Base-by-base conservation (phyloP, 2,329 filamentous ascomycete species). In the Fusarium zealandicum region DNA sequence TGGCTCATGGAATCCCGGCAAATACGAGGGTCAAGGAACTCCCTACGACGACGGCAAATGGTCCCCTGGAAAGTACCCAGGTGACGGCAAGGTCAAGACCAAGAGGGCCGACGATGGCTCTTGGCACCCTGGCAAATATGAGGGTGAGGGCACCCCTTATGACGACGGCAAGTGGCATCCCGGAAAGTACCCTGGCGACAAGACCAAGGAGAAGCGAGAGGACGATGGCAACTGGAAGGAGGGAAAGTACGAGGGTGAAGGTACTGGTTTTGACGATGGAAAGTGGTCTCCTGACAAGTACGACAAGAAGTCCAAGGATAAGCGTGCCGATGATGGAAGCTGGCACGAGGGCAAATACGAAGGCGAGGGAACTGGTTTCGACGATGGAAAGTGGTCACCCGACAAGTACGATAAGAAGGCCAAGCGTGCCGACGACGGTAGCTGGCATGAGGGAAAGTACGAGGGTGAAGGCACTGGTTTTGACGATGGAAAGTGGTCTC, bases 1-100 rank as follows among this genome's bases (percentile, higher is more conserved):
- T 27, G 52, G 52, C 11, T 31, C 20, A 6, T 52, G 52, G 52
- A 6, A 37, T 10, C 36, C 37, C 2, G 48, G 58, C 30, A 64
- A 64, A 46, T 64, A 64, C n/a, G 61, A 59, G 6, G 47, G 51
- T 11, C 46, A 51, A 27, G 54, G 51, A 12, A 54, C 51, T 2
- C 14, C 10, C 3, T 32, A 40, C 8, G 46, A 54, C 12, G 51
- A 51, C 12, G 51, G 51, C 13, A 51, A 51, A 33, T 51, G 48
- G 48, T 9, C 25, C 5, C 25, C 33, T 14, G 48, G 39, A 14
- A 54, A 54, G 51, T 54, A 54, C 28, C 44, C 35, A n/a, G 37
- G 16, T 22, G 41, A 36, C 20, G 32, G 30, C 3, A 46, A 46
- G 22, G 14, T 11, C 18, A 32, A 48, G n/a, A 16, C 10, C 2